phyloP scores from a whole-genome alignment of 345 rosid species.

The Cardiospermum halicacabum region DNA sequence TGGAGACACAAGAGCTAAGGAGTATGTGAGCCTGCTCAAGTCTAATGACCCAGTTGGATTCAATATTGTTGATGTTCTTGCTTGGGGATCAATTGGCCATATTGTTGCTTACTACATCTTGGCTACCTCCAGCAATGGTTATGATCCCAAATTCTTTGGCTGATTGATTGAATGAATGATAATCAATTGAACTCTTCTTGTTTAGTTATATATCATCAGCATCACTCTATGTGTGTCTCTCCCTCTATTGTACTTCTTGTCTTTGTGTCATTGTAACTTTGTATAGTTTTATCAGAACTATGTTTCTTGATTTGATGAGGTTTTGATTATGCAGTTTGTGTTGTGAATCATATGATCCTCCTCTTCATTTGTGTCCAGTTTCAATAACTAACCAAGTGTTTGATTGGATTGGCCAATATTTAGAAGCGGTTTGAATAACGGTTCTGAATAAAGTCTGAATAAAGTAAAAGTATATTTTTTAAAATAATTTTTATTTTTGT shows the following conservation, averaged over 20 bases:
- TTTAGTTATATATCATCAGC: neutral
- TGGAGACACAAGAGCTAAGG: slow-evolving; percentile 87
- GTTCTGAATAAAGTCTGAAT: too few relatives aligned
- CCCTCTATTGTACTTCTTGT: neutral
- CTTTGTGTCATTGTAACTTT: neutral
- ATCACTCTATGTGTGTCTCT: neutral
- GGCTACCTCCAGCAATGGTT: slow-evolving; percentile 95
- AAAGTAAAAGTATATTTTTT: too few relatives aligned
- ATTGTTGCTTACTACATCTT: slow-evolving; percentile 94
- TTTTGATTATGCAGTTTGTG: neutral
- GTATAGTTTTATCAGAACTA: slow-evolving; percentile 1
- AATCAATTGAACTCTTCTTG: too few relatives aligned
- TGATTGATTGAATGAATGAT: too few relatives aligned
- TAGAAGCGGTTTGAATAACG: too few relatives aligned
- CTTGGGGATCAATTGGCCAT: slow-evolving; percentile 99
- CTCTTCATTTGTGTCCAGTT: too few relatives aligned
- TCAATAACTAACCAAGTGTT: too few relatives aligned
- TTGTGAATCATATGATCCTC: neutral
- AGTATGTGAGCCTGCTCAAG: slow-evolving; percentile 83
- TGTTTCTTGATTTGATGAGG: neutral
- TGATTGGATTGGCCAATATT: too few relatives aligned
- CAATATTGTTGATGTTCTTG: slow-evolving; percentile 94
- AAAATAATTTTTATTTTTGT: too few relatives aligned
- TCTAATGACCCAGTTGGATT: slow-evolving; percentile 97
- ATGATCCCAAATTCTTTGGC: slow-evolving; percentile 78